Conservation (phyloP, 805 yeast genomes). For the Dipodascus albidus region DNA sequence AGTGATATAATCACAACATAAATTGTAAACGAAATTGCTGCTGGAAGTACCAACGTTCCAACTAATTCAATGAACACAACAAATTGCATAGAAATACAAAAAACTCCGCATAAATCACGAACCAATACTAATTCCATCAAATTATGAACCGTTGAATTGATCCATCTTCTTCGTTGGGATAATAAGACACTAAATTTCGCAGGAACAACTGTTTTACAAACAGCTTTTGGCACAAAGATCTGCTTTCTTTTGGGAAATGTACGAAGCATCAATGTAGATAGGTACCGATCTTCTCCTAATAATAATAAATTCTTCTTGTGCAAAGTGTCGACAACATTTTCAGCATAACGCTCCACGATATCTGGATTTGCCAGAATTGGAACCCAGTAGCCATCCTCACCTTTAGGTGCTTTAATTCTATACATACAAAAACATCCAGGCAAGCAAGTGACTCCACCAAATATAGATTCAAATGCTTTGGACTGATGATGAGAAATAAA, state of each 20-base stretch:
- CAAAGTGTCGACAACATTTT: constrained; percentile 70
- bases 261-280: constrained; percentile 75
- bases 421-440: constrained; percentile 96
- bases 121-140: constrained; percentile 79
- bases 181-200: constrained; percentile 64
- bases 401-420: constrained; percentile 83
- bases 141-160: constrained; percentile 89
- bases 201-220: constrained; percentile 85
- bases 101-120: constrained; percentile 85
- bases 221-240: constrained; percentile 81
- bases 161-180: constrained; percentile 96
- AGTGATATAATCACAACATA: constrained; percentile 69
- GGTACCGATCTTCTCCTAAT: constrained; percentile 83
- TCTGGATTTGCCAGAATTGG: constrained; percentile 91
- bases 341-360: constrained; percentile 83
- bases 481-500: constrained; percentile 91
- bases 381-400: constrained; percentile 72
- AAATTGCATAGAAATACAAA: constrained; percentile 93
- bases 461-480: constrained; percentile 86
- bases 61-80: constrained; percentile 72
- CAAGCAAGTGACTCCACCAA: constrained; percentile 89
- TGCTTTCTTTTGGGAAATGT: constrained; percentile 87
- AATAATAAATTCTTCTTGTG: constrained; percentile 78
- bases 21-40: constrained; percentile 72
- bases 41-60: constrained; percentile 83